Conservation (phyloP, 176 grass and related monocot genomes). For the Leersia perrieri region DNA sequence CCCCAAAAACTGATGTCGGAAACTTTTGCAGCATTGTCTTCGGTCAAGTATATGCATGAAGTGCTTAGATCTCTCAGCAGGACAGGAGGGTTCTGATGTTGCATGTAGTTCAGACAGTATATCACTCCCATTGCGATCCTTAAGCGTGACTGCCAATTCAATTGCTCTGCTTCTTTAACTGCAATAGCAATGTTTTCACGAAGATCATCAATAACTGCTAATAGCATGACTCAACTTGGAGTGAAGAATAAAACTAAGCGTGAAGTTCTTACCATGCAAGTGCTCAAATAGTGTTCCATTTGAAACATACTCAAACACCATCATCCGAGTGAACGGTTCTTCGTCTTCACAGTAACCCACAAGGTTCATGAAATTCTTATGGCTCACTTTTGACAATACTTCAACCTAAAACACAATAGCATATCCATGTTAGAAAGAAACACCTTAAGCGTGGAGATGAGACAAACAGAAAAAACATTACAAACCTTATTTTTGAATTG, state of each 20-base stretch:
- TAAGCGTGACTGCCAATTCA: slow-evolving; percentile 67
- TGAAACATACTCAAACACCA: slow-evolving; percentile 92
- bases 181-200: slow-evolving; percentile 27
- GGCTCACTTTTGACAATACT: slow-evolving; percentile 53
- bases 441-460: not conserved
- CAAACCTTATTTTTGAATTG: slow-evolving; percentile 81
- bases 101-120: slow-evolving; percentile 67
- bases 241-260: slow-evolving; percentile 15
- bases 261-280: slow-evolving; percentile 66
- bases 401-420: slow-evolving; percentile 47
- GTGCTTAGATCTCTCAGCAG: slow-evolving; percentile 50
- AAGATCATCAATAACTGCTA: slow-evolving; percentile 7
- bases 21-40: slow-evolving; percentile 82
- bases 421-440: slow-evolving; percentile 13
- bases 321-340: slow-evolving; percentile 76
- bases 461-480: not conserved
- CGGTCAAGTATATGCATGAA: slow-evolving; percentile 76
- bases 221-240: slow-evolving; percentile 5
- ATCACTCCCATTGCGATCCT: slow-evolving; percentile 71
- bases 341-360: slow-evolving; percentile 90
- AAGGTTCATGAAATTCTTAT: slow-evolving; percentile 93
- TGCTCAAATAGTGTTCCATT: slow-evolving; percentile 89
- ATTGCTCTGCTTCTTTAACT: slow-evolving; percentile 90
- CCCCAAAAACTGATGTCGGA: slow-evolving; percentile 41
- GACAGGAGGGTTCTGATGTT: slow-evolving; percentile 53